Base-by-base conservation (phyloP, 2,329 filamentous ascomycete genomes). In the Ascochyta fabae region DNA sequence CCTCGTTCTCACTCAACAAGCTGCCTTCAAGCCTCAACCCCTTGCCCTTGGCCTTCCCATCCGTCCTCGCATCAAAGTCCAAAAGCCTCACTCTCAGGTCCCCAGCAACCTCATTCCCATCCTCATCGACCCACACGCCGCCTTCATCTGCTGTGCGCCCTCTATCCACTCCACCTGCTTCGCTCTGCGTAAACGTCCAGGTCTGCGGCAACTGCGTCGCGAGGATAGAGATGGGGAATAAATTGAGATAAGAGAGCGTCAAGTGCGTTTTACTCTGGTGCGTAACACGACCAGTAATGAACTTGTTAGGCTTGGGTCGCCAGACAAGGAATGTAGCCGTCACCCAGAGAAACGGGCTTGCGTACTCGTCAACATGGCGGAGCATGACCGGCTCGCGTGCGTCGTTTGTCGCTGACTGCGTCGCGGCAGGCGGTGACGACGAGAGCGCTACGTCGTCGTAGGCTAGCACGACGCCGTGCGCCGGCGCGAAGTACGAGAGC, bases 221-320 rank as follows among this genome's bases (percentile, higher is more conserved):
- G 67, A 94, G 89, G 56, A 99, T 90, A 39, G 89, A 91, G 1
- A 94, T 91, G 65, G 95, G 96, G 82, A 98, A 98, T 62, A 92
- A 86, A 74, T 94, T 94, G 78, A 92, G 93, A 74, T 92, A 95
- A 10, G 96, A 86, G 3, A 97, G 84, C 19, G 94, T 93, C 6
- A 99, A 83, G 70, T 97, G 92, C 6, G 91, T 92, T 65, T 95
- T 91, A 43, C 89, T 94, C 72, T 96, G 91, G 27, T 97, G 81
- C 68, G 94, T 95, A 52, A 97, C 84, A 64, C 84, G 88, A 10
- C 92, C 95, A 63, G 93, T 88, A 70, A 98, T 84, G 76, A 84
- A 86, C 8, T 87, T 86, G 33, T 91, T 90, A 41, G 85, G 84
- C 48, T 83, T 81, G 0, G 95, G 94, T 29, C 89, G 84, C 73